Evolutionary conservation across 2,329 filamentous ascomycete genomes (phyloP).

Genomic region (Penicillium decumbens): DNA sequence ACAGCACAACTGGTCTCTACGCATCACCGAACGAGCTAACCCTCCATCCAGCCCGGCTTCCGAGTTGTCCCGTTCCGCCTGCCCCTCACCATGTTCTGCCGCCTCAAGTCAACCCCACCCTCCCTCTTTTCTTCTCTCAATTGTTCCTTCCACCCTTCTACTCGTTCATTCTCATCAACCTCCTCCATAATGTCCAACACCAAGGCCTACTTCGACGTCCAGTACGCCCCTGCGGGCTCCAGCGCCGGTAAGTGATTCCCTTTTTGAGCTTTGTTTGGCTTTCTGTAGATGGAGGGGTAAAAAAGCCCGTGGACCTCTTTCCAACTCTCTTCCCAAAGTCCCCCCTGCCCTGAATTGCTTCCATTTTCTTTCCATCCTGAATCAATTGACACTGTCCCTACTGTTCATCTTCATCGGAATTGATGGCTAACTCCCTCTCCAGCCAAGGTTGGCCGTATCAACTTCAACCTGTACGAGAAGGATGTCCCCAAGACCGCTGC

Average conservation of each 20-base stretch:
- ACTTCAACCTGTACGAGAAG: conserved; percentile 82
- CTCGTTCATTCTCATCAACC: conserved; percentile 45
- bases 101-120: conserved; percentile 45
- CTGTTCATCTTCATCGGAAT: conserved; percentile 22
- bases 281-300: conserved; percentile 12
- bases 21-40: conserved; percentile 22
- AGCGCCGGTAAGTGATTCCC: conserved; percentile 27
- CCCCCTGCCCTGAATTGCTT: not conserved
- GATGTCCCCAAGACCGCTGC: conserved; percentile 80
- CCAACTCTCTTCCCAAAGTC: conserved; percentile 1
- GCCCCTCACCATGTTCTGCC: conserved; percentile 43
- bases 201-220: conserved; percentile 72
- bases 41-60: conserved; percentile 21
- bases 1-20: conserved; percentile 17
- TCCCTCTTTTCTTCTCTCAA: conserved; percentile 39
- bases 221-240: conserved; percentile 48
- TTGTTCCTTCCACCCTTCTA: conserved; percentile 33
- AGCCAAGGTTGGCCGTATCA: conserved; percentile 75
- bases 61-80: conserved; percentile 27
- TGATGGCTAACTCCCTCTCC: conserved; percentile 20
- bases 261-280: not conserved
- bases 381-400: conserved; percentile 14
- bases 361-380: not conserved
- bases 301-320: conserved; percentile 2
- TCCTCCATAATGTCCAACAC: conserved; percentile 66